Conservation (phyloP, 2,329 filamentous ascomycete genomes). For the Ascochyta clinopodiicola region DNA sequence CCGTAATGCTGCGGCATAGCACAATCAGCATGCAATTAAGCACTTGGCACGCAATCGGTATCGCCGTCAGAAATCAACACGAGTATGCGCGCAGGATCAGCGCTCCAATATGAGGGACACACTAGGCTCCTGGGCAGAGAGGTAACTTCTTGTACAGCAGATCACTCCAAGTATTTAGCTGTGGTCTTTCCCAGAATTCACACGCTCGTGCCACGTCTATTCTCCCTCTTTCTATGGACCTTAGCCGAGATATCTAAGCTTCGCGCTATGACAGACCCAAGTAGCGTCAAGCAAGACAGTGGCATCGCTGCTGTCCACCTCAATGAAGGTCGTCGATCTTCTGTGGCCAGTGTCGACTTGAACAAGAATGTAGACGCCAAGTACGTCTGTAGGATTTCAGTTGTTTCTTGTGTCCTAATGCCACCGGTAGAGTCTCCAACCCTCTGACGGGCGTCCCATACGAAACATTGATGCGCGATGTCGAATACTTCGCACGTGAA, state of each 20-base stretch:
- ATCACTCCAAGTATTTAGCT: constrained; percentile 13
- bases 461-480: constrained; percentile 59
- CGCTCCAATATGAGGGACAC: constrained; percentile 2
- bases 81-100: constrained; percentile 7
- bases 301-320: not conserved
- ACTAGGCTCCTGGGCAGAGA: not conserved
- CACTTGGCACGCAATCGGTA: constrained; percentile 5
- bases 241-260: not conserved
- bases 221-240: not conserved
- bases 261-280: constrained; percentile 15
- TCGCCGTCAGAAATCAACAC: constrained; percentile 1
- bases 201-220: not conserved
- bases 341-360: constrained; percentile 20
- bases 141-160: not conserved
- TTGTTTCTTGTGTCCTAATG: not conserved
- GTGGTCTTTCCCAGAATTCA: not conserved
- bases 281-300: constrained; percentile 11
- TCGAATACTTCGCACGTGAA: constrained; percentile 68
- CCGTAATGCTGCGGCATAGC: constrained; percentile 1
- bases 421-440: constrained; percentile 55
- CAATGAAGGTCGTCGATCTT: constrained; percentile 18
- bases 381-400: constrained; percentile 2
- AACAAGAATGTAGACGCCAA: constrained; percentile 26
- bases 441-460: constrained; percentile 62
- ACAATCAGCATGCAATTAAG: not conserved